Conservation (phyloP, 2,329 filamentous ascomycete species). For the Nannizziopsis arthrosporioides region DNA sequence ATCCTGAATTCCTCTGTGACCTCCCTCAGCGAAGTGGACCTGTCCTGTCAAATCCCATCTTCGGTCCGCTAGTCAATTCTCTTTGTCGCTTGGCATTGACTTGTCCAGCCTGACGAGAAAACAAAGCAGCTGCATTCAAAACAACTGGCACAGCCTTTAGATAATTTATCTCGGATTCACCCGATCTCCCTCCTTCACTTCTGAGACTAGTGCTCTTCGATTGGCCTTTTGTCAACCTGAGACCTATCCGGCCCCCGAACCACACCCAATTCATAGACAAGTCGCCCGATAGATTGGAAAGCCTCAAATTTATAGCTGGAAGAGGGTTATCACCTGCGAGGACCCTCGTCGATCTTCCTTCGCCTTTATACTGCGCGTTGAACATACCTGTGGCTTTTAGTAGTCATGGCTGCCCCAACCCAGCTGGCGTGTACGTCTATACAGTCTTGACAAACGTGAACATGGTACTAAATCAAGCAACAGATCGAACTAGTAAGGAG, state of each 20-base stretch:
- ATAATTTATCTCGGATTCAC: not conserved
- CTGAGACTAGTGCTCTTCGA: not conserved
- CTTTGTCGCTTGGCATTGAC: conserved; percentile 36
- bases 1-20: not conserved
- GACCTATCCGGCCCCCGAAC: not conserved
- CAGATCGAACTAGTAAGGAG: conserved; percentile 86
- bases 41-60: not conserved
- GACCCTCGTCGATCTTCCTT: not conserved
- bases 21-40: not conserved
- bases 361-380: not conserved
- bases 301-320: not conserved
- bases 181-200: not conserved
- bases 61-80: conserved; percentile 15
- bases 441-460: not conserved
- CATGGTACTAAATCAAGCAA: conserved; percentile 15
- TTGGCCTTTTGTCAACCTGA: not conserved
- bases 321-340: conserved; percentile 4
- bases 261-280: not conserved
- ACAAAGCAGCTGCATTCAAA: conserved; percentile 8
- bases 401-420: conserved; percentile 86
- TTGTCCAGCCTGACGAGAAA: conserved; percentile 32
- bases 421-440: conserved; percentile 69
- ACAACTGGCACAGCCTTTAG: not conserved
- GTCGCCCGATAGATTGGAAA: not conserved
- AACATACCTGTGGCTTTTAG: conserved; percentile 63